These are phyloP conservation scores for Starmerella sp. DNA, from an alignment of 805 yeast genomes.

Conservation along the genomic window DNA sequence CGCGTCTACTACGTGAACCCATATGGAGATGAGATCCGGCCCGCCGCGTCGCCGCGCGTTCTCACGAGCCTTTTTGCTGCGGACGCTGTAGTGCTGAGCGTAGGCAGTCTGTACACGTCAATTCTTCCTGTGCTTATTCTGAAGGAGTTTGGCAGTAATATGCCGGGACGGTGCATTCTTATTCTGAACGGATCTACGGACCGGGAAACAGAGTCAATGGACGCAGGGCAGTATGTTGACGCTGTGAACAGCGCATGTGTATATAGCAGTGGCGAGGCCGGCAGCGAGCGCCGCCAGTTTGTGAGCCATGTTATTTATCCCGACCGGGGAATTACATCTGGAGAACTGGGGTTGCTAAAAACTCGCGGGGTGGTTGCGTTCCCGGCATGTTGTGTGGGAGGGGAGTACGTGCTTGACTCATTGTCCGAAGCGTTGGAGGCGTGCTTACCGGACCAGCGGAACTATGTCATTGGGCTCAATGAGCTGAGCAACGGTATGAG, in stretches of 20 bases:
- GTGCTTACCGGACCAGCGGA: not conserved
- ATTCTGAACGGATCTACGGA: conserved; percentile 66
- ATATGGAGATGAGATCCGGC: conserved; percentile 76
- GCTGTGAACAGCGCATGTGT: conserved; percentile 33
- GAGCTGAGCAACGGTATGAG: not conserved
- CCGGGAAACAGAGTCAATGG: conserved; percentile 65
- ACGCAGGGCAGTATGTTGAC: conserved; percentile 47
- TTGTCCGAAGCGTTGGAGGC: not conserved
- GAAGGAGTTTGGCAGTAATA: conserved; percentile 36
- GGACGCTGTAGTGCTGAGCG: conserved; percentile 56
- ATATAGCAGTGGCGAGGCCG: not conserved
- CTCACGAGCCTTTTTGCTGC: conserved; percentile 38
- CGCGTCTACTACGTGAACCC: conserved; percentile 73
- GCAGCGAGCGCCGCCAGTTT: conserved; percentile 24
- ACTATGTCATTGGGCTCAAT: not conserved
- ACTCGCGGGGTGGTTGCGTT: not conserved
- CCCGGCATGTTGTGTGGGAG: conserved; percentile 2
- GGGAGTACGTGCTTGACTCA: conserved; percentile 5
- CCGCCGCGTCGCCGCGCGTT: conserved; percentile 57
- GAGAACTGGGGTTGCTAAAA: not conserved
- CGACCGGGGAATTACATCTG: not conserved
- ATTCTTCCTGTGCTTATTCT: conserved; percentile 66
- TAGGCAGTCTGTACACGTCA: conserved; percentile 85
- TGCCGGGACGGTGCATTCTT: conserved; percentile 35
- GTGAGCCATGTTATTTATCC: conserved; percentile 55